Base-by-base conservation (phyloP, 2,329 filamentous ascomycete species). In the Ophiognomonia clavigignenti-juglandacearum region DNA sequence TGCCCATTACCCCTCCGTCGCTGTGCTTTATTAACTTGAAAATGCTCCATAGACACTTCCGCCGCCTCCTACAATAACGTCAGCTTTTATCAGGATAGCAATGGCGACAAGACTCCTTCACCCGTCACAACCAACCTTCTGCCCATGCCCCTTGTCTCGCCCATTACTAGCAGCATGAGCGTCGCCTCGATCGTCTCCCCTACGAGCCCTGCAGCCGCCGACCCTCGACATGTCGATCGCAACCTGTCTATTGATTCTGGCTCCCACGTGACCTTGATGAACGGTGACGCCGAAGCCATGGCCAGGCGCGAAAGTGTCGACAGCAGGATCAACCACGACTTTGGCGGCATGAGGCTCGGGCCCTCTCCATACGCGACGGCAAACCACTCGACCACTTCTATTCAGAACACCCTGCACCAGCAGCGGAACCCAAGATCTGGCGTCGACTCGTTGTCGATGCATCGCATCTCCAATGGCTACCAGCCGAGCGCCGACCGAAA, bases 291-390 rank as follows among this genome's bases (percentile, higher is more conserved):
- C 24, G 63, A 68, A 22, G 59, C 67, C 2, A 74, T 83, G 40
- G 81, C 83, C 39, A 77, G 85, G 48, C 79, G 87, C 43, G 87
- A 88, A 66, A 91, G 86, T 57, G 84, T 91, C 4, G 86, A 91
- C 64, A 89, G 86, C 64, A 78, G 86, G 53, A 83, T 91, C 62
- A 87, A 88, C 58, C 80, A 82, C 54, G 78, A 77, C 37, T 83
- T 91, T 63, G 78, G 74, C 47, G 83, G 87, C 38, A 75, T 91
- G 65, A 75, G 81, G 55, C 73, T 91, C 40, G 80, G 81, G 43
- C 77, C 76, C 38, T 86, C 84, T 6, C 86, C 86, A 1, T 91
- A 90, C 58, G 78, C 85, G 20, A 88, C 82, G 61, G 82, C 86
- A 57, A 90, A 91, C 63, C 81, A 84, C 46, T 90, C 86, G 2